These are phyloP conservation scores for Bauhinia variegata DNA, from an alignment of 306 rosid species.

Conservation along the genomic window DNA sequence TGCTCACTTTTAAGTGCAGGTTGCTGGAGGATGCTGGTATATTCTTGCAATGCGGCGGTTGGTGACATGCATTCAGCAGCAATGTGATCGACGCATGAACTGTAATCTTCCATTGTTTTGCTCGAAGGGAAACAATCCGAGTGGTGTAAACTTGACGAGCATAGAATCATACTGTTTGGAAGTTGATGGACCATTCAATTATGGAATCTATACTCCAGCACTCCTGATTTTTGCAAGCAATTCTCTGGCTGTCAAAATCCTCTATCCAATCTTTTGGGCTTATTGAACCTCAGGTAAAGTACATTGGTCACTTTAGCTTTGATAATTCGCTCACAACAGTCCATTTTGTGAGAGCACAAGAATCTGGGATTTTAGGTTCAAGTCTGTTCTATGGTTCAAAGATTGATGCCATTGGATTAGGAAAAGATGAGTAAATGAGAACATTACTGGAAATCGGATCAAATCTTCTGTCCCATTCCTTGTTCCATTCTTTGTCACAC, in stretches of 20 bases:
- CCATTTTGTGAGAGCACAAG: too few species aligned
- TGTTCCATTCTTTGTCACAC: too few species aligned
- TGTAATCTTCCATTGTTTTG: constrained; percentile 36
- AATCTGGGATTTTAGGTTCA: too few species aligned
- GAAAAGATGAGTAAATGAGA: too few species aligned
- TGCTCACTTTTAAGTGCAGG: not conserved
- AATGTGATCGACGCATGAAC: constrained; percentile 28
- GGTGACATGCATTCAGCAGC: constrained; percentile 40
- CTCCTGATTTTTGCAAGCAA: constrained; percentile 32
- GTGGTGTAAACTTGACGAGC: not conserved
- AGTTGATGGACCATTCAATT: constrained; percentile 31
- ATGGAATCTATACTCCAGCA: constrained; percentile 42
- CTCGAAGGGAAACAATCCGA: not conserved
- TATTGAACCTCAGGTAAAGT: constrained; percentile 40
- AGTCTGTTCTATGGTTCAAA: too few species aligned
- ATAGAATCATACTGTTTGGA: constrained; percentile 36
- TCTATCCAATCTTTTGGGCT: constrained; percentile 51
- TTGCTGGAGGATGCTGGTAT: constrained; percentile 42
- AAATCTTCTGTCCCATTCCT: too few species aligned
- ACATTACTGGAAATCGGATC: too few species aligned
- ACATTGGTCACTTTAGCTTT: not conserved
- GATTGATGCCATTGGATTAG: too few species aligned
- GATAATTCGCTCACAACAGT: too few species aligned
- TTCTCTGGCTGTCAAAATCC: constrained; percentile 33
- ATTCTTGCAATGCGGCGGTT: constrained; percentile 43